These are phyloP conservation scores for Paspalum notatum DNA, from an alignment of 176 grass and related monocot genomes.

Conservation along the genomic window DNA sequence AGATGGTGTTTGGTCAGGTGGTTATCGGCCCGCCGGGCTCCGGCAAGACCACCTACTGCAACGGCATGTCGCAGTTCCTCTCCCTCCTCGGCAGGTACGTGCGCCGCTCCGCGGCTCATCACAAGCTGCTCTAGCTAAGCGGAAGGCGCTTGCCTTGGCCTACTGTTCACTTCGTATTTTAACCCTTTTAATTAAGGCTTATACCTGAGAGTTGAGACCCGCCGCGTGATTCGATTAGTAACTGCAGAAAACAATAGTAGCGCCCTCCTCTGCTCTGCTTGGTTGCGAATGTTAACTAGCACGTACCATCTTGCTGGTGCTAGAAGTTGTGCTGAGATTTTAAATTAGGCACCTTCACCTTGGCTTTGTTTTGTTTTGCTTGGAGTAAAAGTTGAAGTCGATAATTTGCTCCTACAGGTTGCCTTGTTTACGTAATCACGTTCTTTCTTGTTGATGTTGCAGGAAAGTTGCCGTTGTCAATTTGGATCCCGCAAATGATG, in stretches of 20 bases:
- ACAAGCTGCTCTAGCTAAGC: not conserved
- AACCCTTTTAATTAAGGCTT: not conserved
- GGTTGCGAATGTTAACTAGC: not conserved
- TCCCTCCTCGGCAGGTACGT: constrained; percentile 71
- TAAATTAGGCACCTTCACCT: not conserved
- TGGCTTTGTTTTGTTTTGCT: not conserved
- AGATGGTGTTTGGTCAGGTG: constrained; percentile 91
- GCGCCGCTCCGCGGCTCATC: not conserved
- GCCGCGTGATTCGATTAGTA: constrained; percentile 4
- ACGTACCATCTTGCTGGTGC: not conserved
- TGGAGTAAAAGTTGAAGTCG: not conserved
- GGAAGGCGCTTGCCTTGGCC: not conserved
- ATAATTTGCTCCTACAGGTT: not conserved
- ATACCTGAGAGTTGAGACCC: not conserved
- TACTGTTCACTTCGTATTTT: not conserved
- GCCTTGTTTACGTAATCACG: not conserved
- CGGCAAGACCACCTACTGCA: constrained; percentile 98
- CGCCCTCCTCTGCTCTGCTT: not conserved
- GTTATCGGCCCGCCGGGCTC: constrained; percentile 95
- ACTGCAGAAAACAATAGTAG: not conserved
- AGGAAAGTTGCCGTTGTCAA: constrained; percentile 94
- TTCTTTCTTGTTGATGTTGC: constrained; percentile 13
- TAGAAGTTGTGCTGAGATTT: not conserved
- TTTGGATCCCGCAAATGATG: constrained; percentile 91
- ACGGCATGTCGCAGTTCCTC: constrained; percentile 97